Evolutionary conservation across 768 basidiomycete species (phyloP).

Genomic region (Tulasnella sp.): DNA sequence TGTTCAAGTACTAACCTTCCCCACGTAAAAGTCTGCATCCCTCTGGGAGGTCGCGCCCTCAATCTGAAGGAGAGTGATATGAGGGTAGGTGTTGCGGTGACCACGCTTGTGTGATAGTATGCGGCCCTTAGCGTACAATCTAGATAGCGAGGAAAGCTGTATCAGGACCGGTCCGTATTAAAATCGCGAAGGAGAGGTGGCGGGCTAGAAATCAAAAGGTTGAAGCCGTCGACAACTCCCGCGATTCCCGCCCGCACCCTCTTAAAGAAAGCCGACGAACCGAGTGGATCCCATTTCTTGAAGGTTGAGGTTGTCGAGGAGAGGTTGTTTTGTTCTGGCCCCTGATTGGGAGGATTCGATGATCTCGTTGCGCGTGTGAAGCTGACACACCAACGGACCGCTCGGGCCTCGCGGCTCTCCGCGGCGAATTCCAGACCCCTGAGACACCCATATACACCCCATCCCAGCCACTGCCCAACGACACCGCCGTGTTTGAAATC

Average conservation of each 20-base stretch:
- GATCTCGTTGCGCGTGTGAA: not conserved
- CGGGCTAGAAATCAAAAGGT: not conserved
- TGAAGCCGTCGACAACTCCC: not conserved
- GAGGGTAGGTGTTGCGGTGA: slow-evolving; percentile 92
- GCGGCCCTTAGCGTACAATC: slow-evolving; percentile 94
- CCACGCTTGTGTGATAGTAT: slow-evolving; percentile 97
- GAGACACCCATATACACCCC: not conserved
- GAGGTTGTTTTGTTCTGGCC: not conserved
- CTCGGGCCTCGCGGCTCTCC: not conserved
- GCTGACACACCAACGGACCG: not conserved
- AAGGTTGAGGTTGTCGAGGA: not conserved
- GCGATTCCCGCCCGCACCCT: not conserved
- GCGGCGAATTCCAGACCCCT: not conserved
- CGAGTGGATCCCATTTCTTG: not conserved
- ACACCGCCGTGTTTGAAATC: not conserved
- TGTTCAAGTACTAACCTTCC: slow-evolving; percentile 63
- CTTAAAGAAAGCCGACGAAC: not conserved
- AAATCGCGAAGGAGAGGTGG: not conserved
- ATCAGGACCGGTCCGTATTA: not conserved
- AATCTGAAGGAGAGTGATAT: slow-evolving; percentile 93
- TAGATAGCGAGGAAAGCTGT: slow-evolving; percentile 28
- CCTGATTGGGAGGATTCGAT: not conserved
- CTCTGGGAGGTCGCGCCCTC: slow-evolving; percentile 91
- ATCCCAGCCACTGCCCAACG: not conserved
- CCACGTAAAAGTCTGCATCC: slow-evolving; percentile 96